Base-by-base conservation (phyloP, 352 stramenopile species). In the Phytopythium aichiense region DNA sequence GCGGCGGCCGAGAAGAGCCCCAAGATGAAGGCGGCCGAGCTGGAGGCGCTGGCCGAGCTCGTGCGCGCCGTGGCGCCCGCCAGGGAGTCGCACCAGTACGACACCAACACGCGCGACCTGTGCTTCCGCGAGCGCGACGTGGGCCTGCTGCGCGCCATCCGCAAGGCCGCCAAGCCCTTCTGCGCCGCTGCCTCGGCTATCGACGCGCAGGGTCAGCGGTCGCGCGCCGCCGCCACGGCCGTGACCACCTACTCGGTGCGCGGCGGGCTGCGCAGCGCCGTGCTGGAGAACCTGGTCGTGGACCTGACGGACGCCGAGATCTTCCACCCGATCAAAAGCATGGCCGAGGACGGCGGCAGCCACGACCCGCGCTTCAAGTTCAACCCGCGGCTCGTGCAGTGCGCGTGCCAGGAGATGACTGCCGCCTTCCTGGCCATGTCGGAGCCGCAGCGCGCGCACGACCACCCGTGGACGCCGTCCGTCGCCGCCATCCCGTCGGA, bases 271-370 rank as follows among this genome's bases (percentile, higher is more conserved):
- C 50, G 43, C 1, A 69, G 62, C n/a, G 65, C 73, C 6, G 65
- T 73, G 16, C 79, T 87, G 52, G 52, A 71, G 30, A 77, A 87
- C 33, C 55, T 92, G 6, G 72, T 68, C 33, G 33, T 38, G 33
- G 77, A 92, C 57, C 58, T 92, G 12, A 31, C 58, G 0, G 46
- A 33, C n/a, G 72, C 72, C 0, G 38, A 70, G 42, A 75, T 78
- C 33, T 52, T 57, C 51, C 49, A 65, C 2, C 55, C 68, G 1
- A 79, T 79, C 20, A 54, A 58, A 15, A 73, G 61, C 28, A 67
- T 77, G 54, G 66, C 69, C 3, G 37, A 72, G 18, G 69, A 77
- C 30, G 72, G 69, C 9, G 64, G 64, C 38, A 42, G 56, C 0
- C 69, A 80, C 42, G 69, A 80, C 38, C 72, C 72, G 22, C 51